phyloP scores from a whole-genome alignment of 75 land plant genomes.

The Cryptomeria japonica region DNA sequence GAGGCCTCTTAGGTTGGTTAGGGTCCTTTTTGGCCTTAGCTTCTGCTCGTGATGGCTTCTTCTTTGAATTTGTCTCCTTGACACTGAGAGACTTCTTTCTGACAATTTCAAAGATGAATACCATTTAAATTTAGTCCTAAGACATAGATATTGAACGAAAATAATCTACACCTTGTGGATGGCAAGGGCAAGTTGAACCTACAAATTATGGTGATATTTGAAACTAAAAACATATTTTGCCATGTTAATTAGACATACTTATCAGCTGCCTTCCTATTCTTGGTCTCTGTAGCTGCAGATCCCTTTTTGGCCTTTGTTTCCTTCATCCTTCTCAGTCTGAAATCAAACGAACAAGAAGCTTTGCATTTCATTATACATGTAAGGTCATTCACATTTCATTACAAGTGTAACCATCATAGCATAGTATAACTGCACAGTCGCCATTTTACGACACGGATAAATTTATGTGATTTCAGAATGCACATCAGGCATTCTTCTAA shows the following conservation, averaged over 20 bases:
- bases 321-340: slow-evolving; percentile 2
- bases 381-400: neutral
- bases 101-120: neutral
- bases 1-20: slow-evolving; percentile 35
- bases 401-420: neutral
- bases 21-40: slow-evolving; percentile 23
- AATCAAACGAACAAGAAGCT: neutral
- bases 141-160: neutral
- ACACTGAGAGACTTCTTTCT: neutral
- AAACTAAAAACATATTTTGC: neutral
- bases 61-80: slow-evolving; percentile 11
- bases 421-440: neutral
- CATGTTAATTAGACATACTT: neutral
- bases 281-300: neutral
- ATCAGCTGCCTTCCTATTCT: neutral
- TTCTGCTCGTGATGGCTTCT: slow-evolving; percentile 6
- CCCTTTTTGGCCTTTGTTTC: slow-evolving; percentile 1
- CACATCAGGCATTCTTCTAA: neutral
- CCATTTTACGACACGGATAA: neutral
- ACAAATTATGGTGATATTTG: neutral
- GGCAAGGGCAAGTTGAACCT: neutral
- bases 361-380: neutral
- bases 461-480: neutral
- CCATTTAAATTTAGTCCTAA: neutral
- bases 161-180: neutral